Evolutionary conservation across 1,284 basidiomycete genomes (phyloP).

Genomic region (Cryptococcus sp.): DNA sequence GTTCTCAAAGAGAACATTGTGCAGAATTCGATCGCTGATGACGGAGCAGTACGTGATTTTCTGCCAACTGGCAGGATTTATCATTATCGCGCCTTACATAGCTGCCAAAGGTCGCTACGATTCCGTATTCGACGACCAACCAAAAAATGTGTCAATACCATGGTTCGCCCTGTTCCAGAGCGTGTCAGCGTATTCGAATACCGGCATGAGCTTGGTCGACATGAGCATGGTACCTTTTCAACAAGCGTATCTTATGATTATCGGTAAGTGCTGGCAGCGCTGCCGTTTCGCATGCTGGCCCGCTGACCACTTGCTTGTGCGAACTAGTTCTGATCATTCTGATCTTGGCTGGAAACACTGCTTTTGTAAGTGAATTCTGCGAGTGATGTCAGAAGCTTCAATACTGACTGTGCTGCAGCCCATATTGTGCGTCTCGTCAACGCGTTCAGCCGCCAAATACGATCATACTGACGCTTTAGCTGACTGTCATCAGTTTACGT

Average conservation of each 20-base stretch:
- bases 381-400: conserved; percentile 1
- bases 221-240: conserved; percentile 87
- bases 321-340: conserved; percentile 58
- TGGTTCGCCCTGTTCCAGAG: conserved; percentile 89
- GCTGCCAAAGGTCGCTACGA: conserved; percentile 59
- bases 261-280: conserved; percentile 47
- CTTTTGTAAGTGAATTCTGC: conserved; percentile 66
- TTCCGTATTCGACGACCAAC: conserved; percentile 61
- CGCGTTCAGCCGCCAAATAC: not conserved
- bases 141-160: conserved; percentile 60
- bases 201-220: conserved; percentile 86
- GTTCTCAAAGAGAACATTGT: conserved; percentile 14
- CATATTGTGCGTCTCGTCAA: conserved; percentile 62
- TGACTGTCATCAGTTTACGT: conserved; percentile 58
- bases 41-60: conserved; percentile 66
- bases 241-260: conserved; percentile 75
- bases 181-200: conserved; percentile 85
- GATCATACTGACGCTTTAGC: not conserved
- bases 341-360: conserved; percentile 88
- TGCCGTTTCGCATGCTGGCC: not conserved
- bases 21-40: not conserved
- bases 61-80: conserved; percentile 66
- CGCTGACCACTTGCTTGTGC: not conserved
- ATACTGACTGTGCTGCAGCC: conserved; percentile 57
- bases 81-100: conserved; percentile 79